Base-by-base conservation (phyloP, 257 asterid species). In the Ophiorrhiza pumila region DNA sequence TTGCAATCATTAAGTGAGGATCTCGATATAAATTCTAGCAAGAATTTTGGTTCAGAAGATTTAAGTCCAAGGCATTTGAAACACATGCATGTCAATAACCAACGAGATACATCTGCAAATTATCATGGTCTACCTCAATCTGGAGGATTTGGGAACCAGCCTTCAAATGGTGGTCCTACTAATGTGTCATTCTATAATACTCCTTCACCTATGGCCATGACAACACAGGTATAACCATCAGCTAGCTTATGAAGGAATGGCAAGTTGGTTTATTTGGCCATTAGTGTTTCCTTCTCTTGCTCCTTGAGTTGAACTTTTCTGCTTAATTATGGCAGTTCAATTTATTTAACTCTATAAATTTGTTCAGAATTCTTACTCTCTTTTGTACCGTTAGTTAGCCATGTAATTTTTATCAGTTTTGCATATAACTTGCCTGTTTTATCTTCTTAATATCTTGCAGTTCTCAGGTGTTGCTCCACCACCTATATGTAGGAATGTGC, bases 391-490 rank as follows among this genome's bases (percentile, higher is more conserved):
- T 42, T 31, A 25, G 18, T 60, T 32, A 32, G 43, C 29, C 23
- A 25, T n/a, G 31, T 53, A 31, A 66, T 59, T 66, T n/a, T 14
- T 53, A 50, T 55, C 27, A 60, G 68, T 71, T 65, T 65, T 65
- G 43, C 64, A 56, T 22, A 53, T 17, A 25, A 27, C 41, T 42
- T 65, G 53, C 41, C 13, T 47, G 49, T 60, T 50, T 69, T 41
- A 65, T 50, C 49, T 23, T 41, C 55, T 70, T 31, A 25, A 63
- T 86, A 52, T 59, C 74, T 83, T 85, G 80, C 87, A 94, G 99
- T 79, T 86, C 78, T 95, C 99, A 75, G 97, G 95, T 76, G 81
- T 87, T 69, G 90, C 89, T 81, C 99, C 99, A 50, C 98, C 99
- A 63, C 98, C 95, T 62, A 41, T 91, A 74, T 87, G 88, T 79